These are phyloP conservation scores for Lolium multiflorum DNA, from an alignment of 176 grass and related monocot genomes.

Conservation along the genomic window DNA sequence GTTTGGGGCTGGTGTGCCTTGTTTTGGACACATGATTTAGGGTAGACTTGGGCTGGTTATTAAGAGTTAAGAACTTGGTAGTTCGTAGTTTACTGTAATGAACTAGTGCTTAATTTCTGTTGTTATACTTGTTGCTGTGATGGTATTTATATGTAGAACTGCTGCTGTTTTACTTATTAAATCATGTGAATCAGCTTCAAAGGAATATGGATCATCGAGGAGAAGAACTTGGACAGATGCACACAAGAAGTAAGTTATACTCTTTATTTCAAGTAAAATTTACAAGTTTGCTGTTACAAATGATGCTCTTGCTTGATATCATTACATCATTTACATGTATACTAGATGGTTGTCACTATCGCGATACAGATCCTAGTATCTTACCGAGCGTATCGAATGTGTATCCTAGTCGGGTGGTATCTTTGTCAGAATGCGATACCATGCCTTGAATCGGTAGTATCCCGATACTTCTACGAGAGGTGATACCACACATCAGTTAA, in stretches of 20 bases:
- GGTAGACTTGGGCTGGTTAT: too few species aligned
- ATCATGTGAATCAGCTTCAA: background rate
- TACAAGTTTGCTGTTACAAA: background rate
- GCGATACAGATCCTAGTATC: too few species aligned
- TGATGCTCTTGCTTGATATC: background rate
- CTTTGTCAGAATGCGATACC: too few species aligned
- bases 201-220: background rate
- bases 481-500: too few species aligned
- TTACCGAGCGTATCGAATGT: too few species aligned
- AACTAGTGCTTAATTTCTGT: background rate
- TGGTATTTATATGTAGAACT: background rate
- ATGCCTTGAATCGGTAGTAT: too few species aligned
- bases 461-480: too few species aligned
- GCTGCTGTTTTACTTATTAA: background rate
- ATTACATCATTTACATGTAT: background rate
- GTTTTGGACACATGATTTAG: too few species aligned
- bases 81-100: background rate
- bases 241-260: background rate
- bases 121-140: background rate
- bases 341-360: too few species aligned
- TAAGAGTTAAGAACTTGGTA: background rate
- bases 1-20: too few species aligned
- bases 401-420: too few species aligned
- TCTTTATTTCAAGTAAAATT: background rate
- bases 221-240: background rate